Percentiles rank a stretch among this genome's conserved stretches.
phyloP scores from a whole-genome alignment of 2,329 filamentous ascomycete species.

The Hypoxylon sp. region DNA sequence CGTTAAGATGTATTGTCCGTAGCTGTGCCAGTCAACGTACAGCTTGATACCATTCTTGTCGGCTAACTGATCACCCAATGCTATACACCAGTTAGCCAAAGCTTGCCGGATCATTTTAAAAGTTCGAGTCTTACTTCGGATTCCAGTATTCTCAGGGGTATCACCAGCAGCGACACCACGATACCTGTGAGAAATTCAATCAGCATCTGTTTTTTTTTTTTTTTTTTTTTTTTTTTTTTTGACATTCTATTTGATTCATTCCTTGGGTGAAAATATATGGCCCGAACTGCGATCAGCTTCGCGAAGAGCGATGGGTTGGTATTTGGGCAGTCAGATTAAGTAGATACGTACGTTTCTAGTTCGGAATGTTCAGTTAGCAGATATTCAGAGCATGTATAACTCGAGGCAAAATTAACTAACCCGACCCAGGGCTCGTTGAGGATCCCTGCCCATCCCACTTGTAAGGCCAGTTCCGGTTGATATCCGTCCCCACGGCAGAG shows the following conservation, averaged over 20 bases:
- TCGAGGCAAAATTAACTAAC: constrained; percentile 32
- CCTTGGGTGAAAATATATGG: neutral
- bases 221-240: constrained; percentile 14
- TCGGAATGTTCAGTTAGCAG: constrained; percentile 25
- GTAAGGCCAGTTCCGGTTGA: constrained; percentile 69
- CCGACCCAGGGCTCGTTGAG: constrained; percentile 63
- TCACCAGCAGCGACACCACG: constrained; percentile 59
- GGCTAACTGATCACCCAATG: constrained; percentile 63
- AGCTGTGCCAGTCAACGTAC: constrained; percentile 53
- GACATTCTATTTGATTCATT: neutral
- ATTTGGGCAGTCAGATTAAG: neutral
- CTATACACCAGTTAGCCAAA: constrained; percentile 51
- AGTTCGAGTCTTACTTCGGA: constrained; percentile 45
- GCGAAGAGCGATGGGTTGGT: no score
- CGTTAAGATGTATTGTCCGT: constrained; percentile 52
- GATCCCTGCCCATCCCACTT: constrained; percentile 61
- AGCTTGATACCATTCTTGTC: constrained; percentile 50
- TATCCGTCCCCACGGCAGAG: constrained; percentile 63
- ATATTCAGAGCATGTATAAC: neutral
- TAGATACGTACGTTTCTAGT: constrained; percentile 49
- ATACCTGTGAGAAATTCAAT: constrained; percentile 56
- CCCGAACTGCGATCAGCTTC: neutral
- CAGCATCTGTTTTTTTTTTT: constrained; percentile 12
- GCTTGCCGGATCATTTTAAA: neutral
- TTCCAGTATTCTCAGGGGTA: constrained; percentile 64